Base-by-base conservation (phyloP, 1,284 basidiomycete genomes). In the Irpex rosettiformis region DNA sequence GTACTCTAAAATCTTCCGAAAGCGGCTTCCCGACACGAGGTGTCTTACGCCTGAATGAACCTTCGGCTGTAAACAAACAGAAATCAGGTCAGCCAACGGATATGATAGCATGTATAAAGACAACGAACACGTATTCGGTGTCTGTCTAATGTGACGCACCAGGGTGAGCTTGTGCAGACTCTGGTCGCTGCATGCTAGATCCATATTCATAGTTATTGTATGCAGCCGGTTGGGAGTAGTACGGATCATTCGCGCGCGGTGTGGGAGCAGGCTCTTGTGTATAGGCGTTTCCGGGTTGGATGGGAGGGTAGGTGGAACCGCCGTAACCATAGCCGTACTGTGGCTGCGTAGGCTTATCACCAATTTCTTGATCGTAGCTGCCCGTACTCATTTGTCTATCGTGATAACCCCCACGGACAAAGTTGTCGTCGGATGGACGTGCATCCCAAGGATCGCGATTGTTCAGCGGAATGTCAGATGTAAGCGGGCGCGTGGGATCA, bases 391-490 rank as follows among this genome's bases (percentile, higher is more conserved):
- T 77, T 48, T 83, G 64, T 62, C 69, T 67, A 62, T 62, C 56
- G 58, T 72, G 70, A 42, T 63, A 64, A 30, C 64, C 66, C 53
- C 65, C 62, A 56, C 62, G 58, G 27, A 18, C 53, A 56, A 65
- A 63, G 43, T 60, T 57, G 30, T 86, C 88, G 28, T 75, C 73
- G 3, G 84, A 86, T 30, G 79, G 76, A 61, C 87, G 80, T 25
- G 82, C 76, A 63, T 91, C 87, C 89, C 90, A 94, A 37, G 88
- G 83, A 66, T 91, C 87, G 56, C 86, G 84, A 63, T 79, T 77
- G 60, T 76, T 77, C 75, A 86, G 81, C 45, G 85, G 88, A 65
- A 88, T 88, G 72, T 85, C 85, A 66, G 75, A 80, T 63, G 77
- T 82, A 67, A 87, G 76, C 45, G 85, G 79, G 62, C 79, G 80